phyloP scores from a whole-genome alignment of 2,329 filamentous ascomycete species.

The Byssothecium circinans region DNA sequence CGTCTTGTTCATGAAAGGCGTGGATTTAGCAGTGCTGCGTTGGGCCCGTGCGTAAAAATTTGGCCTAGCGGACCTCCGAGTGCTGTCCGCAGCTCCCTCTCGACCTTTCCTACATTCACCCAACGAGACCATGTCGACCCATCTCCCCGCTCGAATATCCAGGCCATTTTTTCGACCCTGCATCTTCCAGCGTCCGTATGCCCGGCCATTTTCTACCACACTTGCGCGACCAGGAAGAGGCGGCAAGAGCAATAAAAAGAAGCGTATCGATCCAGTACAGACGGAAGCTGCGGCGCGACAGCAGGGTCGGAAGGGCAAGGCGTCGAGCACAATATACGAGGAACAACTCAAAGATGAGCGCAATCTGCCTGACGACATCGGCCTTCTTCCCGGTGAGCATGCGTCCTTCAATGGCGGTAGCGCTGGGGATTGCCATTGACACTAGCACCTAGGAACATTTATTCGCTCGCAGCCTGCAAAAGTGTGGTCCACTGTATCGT shows the following conservation, averaged over 20 bases:
- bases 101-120: neutral
- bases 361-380: constrained; percentile 16
- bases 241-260: neutral
- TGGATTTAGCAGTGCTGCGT: neutral
- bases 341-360: constrained; percentile 4
- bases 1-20: neutral
- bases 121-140: constrained; percentile 27
- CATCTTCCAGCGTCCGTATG: constrained; percentile 20
- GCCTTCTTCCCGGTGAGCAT: constrained; percentile 18
- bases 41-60: neutral
- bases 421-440: neutral
- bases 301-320: neutral
- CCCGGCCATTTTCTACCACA: constrained; percentile 30
- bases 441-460: constrained; percentile 14
- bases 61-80: neutral
- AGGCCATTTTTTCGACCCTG: constrained; percentile 33
- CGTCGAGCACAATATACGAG: constrained; percentile 3
- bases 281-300: neutral
- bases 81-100: neutral
- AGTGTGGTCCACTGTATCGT: neutral
- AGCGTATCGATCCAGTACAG: constrained; percentile 1
- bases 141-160: constrained; percentile 25
- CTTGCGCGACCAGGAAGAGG: constrained; percentile 11
- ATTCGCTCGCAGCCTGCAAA: constrained; percentile 7
- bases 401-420: neutral